Base-by-base conservation (phyloP, 257 asterid species). In the Ehretia macrophylla region DNA sequence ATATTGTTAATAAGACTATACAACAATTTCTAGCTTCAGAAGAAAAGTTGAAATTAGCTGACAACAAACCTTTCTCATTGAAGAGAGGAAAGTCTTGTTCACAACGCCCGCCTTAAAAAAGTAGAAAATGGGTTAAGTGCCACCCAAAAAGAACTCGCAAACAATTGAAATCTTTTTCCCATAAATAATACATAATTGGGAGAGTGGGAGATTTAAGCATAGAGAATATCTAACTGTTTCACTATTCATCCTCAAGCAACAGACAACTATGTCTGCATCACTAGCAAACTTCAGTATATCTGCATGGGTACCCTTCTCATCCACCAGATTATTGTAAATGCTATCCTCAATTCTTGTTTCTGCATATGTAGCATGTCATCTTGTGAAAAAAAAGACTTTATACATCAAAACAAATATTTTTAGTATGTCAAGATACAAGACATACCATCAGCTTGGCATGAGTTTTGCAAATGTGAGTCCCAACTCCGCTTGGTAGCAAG, bases 401-500 rank as follows among this genome's bases (percentile, higher is more conserved):
- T 54, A 21, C 56, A 49, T 32, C 10, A 1, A 40, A 13, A 49
- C 57, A 22, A 20, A 54, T 11, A 27, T 45, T 8, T 14, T 32
- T 56, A 49, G 18, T 8, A 17, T 21, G 35, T 48, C 32, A 57
- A 40, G 46, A 53, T 20, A 14, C 32, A 45, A 42, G 46, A 11
- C 70, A 61, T 75, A 83, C 93, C 85, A 48, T 80, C 71, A 22
- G 78, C 60, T 40, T 70, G 47, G 72, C 35, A 20, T 8, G 85
- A 71, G 74, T 71, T 72, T 38, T 63, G 68, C 9, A 65, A 42
- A 68, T 55, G 66, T 42, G 72, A 62, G 44, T 67, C 69, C 99
- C 99, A 93, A 73, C 82, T 83, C 71, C 99, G 80, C 72, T 93
- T 89, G 8, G 97, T 93, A 68, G 99, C 99, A 72, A 86, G 82